Base-by-base conservation (phyloP, 2,329 filamentous ascomycete genomes). In the Fusarium nurragi region DNA sequence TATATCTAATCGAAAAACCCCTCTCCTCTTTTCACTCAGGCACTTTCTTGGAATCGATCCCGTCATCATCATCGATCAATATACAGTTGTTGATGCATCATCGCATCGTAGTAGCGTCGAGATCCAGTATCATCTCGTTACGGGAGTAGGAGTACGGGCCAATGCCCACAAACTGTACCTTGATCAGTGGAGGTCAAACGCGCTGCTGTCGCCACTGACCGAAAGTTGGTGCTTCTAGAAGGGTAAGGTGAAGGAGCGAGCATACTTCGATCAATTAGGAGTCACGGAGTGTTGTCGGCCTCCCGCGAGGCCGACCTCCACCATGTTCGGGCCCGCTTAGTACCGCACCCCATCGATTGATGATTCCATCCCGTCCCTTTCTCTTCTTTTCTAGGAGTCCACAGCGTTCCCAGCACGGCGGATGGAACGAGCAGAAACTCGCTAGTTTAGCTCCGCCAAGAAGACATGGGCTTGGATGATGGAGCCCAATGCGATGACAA, bases 151-250 rank as follows among this genome's bases (percentile, higher is more conserved):
- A n/a, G n/a, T n/a, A n/a, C n/a, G n/a, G n/a, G n/a, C n/a, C n/a
- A n/a, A n/a, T n/a, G n/a, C n/a, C n/a, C n/a, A n/a, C n/a, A n/a
- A n/a, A n/a, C n/a, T n/a, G n/a, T n/a, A 40, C 37, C 28, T 45
- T 45, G 46, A 60, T 53, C 16, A 58, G 18, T 59, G 43, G 32
- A 53, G 50, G 50, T 40, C 28, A 25, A 59, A 26, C 26, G 26
- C 16, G n/a, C 9, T n/a, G n/a, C 40, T 36, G 36, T 49, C 50
- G 44, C 61, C 56, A 66, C 63, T 63, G 46, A 47, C 43, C 44
- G 57, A 63, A 44, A 37, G 22, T 46, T 62, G 25, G 32, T 52
- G 48, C 32, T 64, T 64, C 59, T 59, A 64, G 60, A 64, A 66
- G 43, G 38, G 32, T 51, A 58, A 58, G 44, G 43, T 51, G 34